These are phyloP conservation scores for Botryosphaeria agaves DNA, from an alignment of 2,329 filamentous ascomycete genomes.

Conservation along the genomic window DNA sequence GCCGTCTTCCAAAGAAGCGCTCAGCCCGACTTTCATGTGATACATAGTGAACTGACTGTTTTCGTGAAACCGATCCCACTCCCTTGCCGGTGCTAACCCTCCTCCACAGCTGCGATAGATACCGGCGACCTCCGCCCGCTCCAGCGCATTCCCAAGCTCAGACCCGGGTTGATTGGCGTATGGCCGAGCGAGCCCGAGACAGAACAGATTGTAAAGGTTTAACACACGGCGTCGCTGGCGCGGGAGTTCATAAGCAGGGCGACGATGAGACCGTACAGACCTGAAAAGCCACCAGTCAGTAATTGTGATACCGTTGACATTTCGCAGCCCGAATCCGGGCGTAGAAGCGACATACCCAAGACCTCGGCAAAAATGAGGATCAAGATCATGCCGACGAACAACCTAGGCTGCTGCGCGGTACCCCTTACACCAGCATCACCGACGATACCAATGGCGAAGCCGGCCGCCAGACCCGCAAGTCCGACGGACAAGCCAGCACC, in stretches of 20 bases:
- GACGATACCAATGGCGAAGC: constrained; percentile 35
- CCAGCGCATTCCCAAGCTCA: too few relatives aligned
- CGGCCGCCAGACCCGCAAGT: constrained; percentile 21
- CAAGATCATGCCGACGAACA: constrained; percentile 95
- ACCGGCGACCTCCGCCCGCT: too few relatives aligned
- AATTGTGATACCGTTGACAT: neutral
- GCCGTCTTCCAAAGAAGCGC: too few relatives aligned
- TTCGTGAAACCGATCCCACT: too few relatives aligned
- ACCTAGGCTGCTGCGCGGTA: constrained; percentile 65
- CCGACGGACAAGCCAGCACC: constrained; percentile 33
- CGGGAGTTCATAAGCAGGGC: constrained; percentile 99
- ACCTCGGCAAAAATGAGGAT: constrained; percentile 99
- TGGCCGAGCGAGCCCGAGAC: too few relatives aligned
- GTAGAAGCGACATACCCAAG: constrained; percentile 75
- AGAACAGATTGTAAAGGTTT: too few relatives aligned
- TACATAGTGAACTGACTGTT: too few relatives aligned
- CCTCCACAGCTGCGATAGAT: too few relatives aligned
- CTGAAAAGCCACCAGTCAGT: constrained; percentile 24
- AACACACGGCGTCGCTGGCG: neutral
- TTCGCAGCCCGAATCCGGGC: too few relatives aligned
- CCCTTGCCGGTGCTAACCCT: too few relatives aligned
- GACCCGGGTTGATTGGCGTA: too few relatives aligned
- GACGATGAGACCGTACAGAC: constrained; percentile 98
- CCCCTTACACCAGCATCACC: constrained; percentile 77
- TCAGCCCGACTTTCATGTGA: too few relatives aligned